Percentiles rank a stretch among this genome's conserved stretches.
These are phyloP conservation scores for Fusarium succisae DNA, from an alignment of 2,329 filamentous ascomycete species.

Conservation along the genomic window DNA sequence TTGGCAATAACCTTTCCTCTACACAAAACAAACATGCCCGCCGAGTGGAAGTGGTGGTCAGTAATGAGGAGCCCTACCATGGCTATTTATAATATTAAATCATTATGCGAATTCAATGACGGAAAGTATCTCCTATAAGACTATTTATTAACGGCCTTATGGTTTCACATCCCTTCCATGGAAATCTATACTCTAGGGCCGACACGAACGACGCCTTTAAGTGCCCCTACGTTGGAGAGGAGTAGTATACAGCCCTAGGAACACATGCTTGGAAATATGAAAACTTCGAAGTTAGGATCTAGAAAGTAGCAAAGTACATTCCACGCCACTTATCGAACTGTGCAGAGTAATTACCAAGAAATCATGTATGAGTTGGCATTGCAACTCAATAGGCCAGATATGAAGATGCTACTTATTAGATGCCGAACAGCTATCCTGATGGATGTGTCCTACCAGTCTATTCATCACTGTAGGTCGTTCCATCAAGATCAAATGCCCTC, in stretches of 20 bases:
- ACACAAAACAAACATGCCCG: neutral
- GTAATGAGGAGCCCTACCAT: neutral
- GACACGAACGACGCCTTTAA: neutral
- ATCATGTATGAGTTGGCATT: neutral
- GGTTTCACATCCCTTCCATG: neutral
- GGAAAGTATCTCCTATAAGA: neutral
- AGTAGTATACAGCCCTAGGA: neutral
- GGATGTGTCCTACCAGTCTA: neutral
- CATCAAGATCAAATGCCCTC: constrained; percentile 66
- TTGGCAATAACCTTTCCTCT: neutral
- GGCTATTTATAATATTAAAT: too few relatives aligned
- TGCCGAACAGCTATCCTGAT: neutral
- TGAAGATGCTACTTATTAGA: neutral
- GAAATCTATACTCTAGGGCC: neutral
- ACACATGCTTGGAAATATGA: neutral
- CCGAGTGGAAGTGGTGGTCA: neutral
- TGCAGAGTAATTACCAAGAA: neutral
- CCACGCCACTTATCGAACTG: neutral
- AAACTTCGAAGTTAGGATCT: neutral
- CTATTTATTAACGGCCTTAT: neutral
- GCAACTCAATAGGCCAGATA: neutral
- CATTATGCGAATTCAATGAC: too few relatives aligned
- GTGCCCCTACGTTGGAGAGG: neutral
- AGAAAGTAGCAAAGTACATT: neutral
- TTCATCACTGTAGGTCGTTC: constrained; percentile 42